Percentiles rank a stretch among this genome's conserved stretches.
Evolutionary conservation across 768 basidiomycete species (phyloP).

Genomic region (Tulasnella sp.): DNA sequence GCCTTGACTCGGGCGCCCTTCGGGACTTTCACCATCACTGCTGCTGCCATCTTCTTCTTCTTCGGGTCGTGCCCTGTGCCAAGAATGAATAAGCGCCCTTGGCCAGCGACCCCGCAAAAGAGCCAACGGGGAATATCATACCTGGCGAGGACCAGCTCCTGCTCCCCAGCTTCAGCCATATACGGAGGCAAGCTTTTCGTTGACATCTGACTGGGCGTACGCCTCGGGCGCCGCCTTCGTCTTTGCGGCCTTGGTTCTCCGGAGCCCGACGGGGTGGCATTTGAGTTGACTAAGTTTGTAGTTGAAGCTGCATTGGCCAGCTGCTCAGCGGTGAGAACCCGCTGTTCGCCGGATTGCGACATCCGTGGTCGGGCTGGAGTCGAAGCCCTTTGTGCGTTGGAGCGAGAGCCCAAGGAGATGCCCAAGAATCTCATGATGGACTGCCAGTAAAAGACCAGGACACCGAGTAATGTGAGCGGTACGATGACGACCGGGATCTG

Average conservation of each 20-base stretch:
- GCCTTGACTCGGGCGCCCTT: not conserved
- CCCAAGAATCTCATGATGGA: not conserved
- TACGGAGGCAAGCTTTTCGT: slow-evolving; percentile 73
- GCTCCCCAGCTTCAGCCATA: slow-evolving; percentile 79
- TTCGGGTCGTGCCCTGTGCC: not conserved
- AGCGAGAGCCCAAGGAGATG: not conserved
- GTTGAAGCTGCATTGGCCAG: slow-evolving; percentile 3
- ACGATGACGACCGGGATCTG: slow-evolving; percentile 20
- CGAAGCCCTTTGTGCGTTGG: not conserved
- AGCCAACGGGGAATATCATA: slow-evolving; percentile 32
- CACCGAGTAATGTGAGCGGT: not conserved
- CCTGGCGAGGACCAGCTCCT: slow-evolving; percentile 69
- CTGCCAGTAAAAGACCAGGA: slow-evolving; percentile 1
- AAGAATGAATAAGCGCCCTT: not conserved
- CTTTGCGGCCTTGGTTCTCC: slow-evolving; percentile 41
- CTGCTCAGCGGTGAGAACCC: slow-evolving; percentile 20
- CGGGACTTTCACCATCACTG: not conserved
- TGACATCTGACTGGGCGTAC: slow-evolving; percentile 77
- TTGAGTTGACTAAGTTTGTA: not conserved
- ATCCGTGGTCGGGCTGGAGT: not conserved
- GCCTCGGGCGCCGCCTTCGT: slow-evolving; percentile 45
- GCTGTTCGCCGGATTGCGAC: not conserved
- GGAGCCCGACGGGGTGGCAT: slow-evolving; percentile 33
- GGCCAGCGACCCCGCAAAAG: not conserved
- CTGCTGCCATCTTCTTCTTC: slow-evolving; percentile 5